Evolutionary conservation across 495 filamentous ascomycete species (phyloP), one percentile per base, ranked within the genome.

Genomic region (Hypoxylon subgilvum): DNA sequence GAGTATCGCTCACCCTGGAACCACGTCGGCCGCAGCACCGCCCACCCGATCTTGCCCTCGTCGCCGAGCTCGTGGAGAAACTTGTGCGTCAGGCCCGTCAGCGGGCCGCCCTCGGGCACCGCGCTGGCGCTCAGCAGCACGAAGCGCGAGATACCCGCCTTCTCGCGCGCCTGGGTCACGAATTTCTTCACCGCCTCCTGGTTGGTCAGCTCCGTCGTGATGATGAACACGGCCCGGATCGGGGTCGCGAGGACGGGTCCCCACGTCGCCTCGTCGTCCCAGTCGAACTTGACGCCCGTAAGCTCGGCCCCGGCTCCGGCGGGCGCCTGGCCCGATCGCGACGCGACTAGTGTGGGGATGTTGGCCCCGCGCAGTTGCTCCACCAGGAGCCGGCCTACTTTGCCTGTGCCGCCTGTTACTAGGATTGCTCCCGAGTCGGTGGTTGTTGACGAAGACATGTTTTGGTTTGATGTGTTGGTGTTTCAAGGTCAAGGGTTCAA

Each of bases 351-450:
- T 38, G 68, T 53, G 12, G 69, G 69, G 32, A 71, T 42, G 28
- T 34, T 30, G 22, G 59, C 40, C 12, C 54, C 51, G 2, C 70
- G 45, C 19, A 81, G 71, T 5, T 76, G 73, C 6, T 28, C 52
- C 19, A 69, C 75, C 16, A 81, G 68, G 25, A 75, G 73, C 34
- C 67, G 66, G 35, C 75, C 73, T 12, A 79, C 68, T 28, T 78
- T 81, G 53, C 80, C 79, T 10, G 73, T 77, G 43, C 78, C 80
- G 36, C 79, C 81, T 2, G 74, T 66, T 9, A 83, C 54, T 13
- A 83, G 69, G 58, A 82, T 18, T 0, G 60, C 12, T 28, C 43
- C 52, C 21, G 42, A 21, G 13, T 28, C 56, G n/a, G 66, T 47
- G 32, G 57, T 38, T 4, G 34, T 63, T 32, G 63, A 47, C 22